These are phyloP conservation scores for Heimioporus sp. DNA, from an alignment of 768 basidiomycete species.

Conservation along the genomic window DNA sequence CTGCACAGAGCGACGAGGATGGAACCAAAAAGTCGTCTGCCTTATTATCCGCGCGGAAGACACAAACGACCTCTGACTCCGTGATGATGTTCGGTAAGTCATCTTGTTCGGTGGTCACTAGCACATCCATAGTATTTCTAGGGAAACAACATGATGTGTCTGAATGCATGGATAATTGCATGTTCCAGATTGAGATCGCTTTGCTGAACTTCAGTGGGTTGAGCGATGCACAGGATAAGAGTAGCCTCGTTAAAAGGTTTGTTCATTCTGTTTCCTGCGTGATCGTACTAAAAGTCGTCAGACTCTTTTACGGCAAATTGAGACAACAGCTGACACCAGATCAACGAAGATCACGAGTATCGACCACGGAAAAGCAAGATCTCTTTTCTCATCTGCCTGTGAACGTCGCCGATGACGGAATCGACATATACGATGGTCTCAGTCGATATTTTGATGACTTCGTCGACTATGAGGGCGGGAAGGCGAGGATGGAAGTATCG, in stretches of 20 bases:
- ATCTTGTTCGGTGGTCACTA: background rate
- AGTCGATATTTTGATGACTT: constrained; percentile 88
- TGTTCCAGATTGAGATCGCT: constrained; percentile 97
- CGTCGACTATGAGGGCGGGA: constrained; percentile 84
- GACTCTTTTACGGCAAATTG: constrained; percentile 88
- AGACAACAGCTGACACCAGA: constrained; percentile 54
- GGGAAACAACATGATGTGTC: constrained; percentile 97
- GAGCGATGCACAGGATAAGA: constrained; percentile 47
- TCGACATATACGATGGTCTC: constrained; percentile 92
- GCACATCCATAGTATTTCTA: constrained; percentile 26
- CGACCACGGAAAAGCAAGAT: constrained; percentile 84
- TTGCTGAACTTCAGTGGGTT: constrained; percentile 64
- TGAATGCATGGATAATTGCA: constrained; percentile 99
- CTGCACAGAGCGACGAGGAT: constrained; percentile 17
- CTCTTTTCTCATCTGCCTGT: constrained; percentile 92
- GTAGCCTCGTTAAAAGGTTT: constrained; percentile 84
- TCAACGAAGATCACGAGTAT: constrained; percentile 42
- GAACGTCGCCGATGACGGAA: constrained; percentile 85
- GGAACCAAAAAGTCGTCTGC: constrained; percentile 46
- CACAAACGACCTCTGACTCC: constrained; percentile 58
- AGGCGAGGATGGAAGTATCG: constrained; percentile 84
- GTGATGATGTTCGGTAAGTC: constrained; percentile 87
- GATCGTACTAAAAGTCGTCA: constrained; percentile 26
- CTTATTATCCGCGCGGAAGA: constrained; percentile 50
- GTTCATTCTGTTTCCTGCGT: background rate